Percentiles rank a stretch among this genome's conserved stretches.
phyloP scores from a whole-genome alignment of 2,329 filamentous ascomycete genomes.

The Botrytis sinoallii region DNA sequence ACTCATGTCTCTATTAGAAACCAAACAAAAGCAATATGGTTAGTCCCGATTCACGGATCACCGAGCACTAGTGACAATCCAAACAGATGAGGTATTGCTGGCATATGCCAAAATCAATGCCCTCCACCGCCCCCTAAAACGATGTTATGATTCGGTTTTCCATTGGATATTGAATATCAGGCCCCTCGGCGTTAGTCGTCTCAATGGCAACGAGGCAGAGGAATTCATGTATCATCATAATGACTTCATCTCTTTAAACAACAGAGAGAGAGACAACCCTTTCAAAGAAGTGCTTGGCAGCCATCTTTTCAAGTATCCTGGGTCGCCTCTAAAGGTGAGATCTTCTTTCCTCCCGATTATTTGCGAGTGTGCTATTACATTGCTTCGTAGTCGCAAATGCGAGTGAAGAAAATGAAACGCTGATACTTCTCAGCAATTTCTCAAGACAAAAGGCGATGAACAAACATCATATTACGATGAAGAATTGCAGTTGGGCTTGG shows the following conservation, averaged over 20 bases:
- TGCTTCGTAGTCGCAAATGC: neutral
- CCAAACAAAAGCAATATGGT: neutral
- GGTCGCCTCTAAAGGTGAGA: neutral
- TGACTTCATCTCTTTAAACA: neutral
- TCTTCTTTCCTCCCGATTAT: neutral
- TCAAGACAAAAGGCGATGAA: neutral
- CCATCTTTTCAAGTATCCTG: neutral
- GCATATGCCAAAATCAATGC: neutral
- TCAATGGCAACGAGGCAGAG: neutral
- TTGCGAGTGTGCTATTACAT: neutral
- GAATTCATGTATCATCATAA: neutral
- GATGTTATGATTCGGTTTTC: neutral
- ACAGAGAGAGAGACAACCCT: neutral
- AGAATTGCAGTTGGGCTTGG: neutral
- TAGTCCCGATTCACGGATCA: neutral
- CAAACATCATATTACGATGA: neutral
- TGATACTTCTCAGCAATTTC: neutral
- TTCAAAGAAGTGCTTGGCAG: neutral
- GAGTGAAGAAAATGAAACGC: neutral
- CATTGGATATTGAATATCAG: neutral
- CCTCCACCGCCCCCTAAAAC: neutral
- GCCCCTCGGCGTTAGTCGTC: neutral
- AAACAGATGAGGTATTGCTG: neutral
- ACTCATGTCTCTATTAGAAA: neutral
- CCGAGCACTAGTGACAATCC: neutral